Base-by-base conservation (phyloP, 768 basidiomycete genomes). In the Auriscalpium vulgare region DNA sequence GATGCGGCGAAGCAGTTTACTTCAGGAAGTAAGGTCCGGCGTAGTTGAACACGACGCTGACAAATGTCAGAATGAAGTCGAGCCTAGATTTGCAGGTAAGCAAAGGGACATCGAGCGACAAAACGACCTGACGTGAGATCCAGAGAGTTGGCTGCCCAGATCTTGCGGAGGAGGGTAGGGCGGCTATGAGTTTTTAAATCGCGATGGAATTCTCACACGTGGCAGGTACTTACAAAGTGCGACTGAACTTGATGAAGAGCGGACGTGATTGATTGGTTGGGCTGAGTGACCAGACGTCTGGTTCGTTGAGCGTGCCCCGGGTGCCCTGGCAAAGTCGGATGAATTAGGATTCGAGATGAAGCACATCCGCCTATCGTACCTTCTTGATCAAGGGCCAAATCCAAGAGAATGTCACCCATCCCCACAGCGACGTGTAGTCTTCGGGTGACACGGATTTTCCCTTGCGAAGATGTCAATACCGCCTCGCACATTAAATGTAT, bases 1-100 rank as follows among this genome's bases (percentile, higher is more conserved):
- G 2, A 29, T 29, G 29, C 4, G 29, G 29, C 7, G 29, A 7
- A 29, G 29, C 29, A n/a, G 7, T 52, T 37, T 50, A 62, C 60
- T 89, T 91, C 46, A 97, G 76, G 73, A 95, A 93, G 73, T 84
- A 93, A 8, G 94, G 93, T 0, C 81, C 80, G 0, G 83, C 77
- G 69, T 93, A 95, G 62, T 87, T 87, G 71, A 91, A 86, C 0
- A 79, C 35, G 35, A 93, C 84, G 61, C 84, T 84, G 55, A 85
- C 65, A 56, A 85, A 71, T 0, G 91, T 90, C 44, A 93, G 71
- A 2, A 62, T 13, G 58, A 85, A 83, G 65, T 94, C 91, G 46
- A 90, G 58, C 29, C 61, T 62, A 35, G 35, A 23, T 40, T 54
- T 46, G 37, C 23, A 29, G 16, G 19, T 57, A n/a, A 55, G 23